Evolutionary conservation across 805 yeast species (phyloP).

Genomic region (Cyberlindnera samutprakarnensis): DNA sequence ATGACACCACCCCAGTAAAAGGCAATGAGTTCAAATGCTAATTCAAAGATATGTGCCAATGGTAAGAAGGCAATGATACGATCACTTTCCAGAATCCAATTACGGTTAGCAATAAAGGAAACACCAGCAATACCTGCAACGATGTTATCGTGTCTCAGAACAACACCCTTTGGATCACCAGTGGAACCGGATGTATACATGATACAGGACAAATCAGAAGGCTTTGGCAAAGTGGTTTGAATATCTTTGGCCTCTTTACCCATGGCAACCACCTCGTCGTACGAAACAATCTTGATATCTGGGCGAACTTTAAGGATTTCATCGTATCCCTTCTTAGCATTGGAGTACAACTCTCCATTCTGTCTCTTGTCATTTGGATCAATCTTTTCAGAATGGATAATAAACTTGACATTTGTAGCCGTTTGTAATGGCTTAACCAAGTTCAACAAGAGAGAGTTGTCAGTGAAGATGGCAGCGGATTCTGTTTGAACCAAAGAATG

Average conservation of each 20-base stretch:
- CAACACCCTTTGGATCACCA: conserved; percentile 79
- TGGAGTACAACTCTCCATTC: conserved; percentile 49
- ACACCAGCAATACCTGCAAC: conserved; percentile 87
- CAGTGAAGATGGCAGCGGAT: conserved; percentile 75
- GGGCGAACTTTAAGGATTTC: conserved; percentile 64
- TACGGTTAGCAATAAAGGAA: conserved; percentile 48
- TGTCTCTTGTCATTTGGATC: conserved; percentile 57
- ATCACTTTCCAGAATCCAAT: conserved; percentile 47
- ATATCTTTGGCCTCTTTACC: conserved; percentile 51
- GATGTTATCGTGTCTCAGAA: conserved; percentile 54
- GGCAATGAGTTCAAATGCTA: conserved; percentile 71
- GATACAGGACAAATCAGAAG: conserved; percentile 50
- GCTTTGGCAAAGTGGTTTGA: conserved; percentile 33
- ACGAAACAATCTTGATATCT: conserved; percentile 59
- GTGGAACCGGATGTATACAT: conserved; percentile 72
- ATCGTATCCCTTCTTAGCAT: conserved; percentile 51
- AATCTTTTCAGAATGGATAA: conserved; percentile 64
- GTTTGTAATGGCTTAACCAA: conserved; percentile 66
- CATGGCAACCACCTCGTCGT: conserved; percentile 53
- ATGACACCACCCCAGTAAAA: conserved; percentile 86
- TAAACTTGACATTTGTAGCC: conserved; percentile 52
- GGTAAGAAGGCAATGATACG: conserved; percentile 85
- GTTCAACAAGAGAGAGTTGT: conserved; percentile 59
- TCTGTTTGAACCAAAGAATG: conserved; percentile 82
- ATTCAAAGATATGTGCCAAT: conserved; percentile 92